A percentile compares a stretch with the other conserved stretches of the same genome.
Conservation (phyloP, 2,329 filamentous ascomycete genomes). For the Berkeleyomyces rouxiae region DNA sequence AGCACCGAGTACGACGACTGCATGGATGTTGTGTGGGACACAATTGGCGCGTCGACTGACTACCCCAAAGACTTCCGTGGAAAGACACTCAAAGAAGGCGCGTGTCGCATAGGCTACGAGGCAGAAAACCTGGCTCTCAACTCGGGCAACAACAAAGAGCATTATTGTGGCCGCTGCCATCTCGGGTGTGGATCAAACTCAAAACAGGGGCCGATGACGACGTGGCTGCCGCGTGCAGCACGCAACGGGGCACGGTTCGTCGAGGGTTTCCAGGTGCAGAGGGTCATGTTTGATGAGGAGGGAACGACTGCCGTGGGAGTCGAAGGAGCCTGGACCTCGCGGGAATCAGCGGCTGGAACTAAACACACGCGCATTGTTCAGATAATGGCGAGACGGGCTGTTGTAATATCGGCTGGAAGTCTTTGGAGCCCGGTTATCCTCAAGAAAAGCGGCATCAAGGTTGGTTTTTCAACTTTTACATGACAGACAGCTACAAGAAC, state of each 20-base stretch:
- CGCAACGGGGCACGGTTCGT: constrained; percentile 63
- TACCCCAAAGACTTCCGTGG: constrained; percentile 60
- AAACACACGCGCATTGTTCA: constrained; percentile 38
- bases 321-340: constrained; percentile 35
- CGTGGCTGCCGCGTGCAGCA: constrained; percentile 66
- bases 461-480: constrained; percentile 20
- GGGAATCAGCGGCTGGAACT: neutral
- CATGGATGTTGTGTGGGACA: constrained; percentile 60
- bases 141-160: constrained; percentile 46
- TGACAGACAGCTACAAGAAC: neutral
- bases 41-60: constrained; percentile 57
- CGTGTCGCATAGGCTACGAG: constrained; percentile 54
- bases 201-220: constrained; percentile 64
- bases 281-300: constrained; percentile 48
- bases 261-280: constrained; percentile 61
- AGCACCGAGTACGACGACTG: constrained; percentile 59
- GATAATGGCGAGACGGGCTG: constrained; percentile 63
- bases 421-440: constrained; percentile 64
- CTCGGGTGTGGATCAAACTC: constrained; percentile 47
- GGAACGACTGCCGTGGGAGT: constrained; percentile 43
- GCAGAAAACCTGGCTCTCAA: constrained; percentile 63
- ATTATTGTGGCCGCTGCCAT: constrained; percentile 54
- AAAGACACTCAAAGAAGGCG: constrained; percentile 54
- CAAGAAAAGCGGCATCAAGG: constrained; percentile 58
- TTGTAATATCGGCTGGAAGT: constrained; percentile 54